Evolutionary conservation across 139 green algal species (phyloP), one percentile per base, ranked within the genome.

Genomic region (Parachlorella kessleri): DNA sequence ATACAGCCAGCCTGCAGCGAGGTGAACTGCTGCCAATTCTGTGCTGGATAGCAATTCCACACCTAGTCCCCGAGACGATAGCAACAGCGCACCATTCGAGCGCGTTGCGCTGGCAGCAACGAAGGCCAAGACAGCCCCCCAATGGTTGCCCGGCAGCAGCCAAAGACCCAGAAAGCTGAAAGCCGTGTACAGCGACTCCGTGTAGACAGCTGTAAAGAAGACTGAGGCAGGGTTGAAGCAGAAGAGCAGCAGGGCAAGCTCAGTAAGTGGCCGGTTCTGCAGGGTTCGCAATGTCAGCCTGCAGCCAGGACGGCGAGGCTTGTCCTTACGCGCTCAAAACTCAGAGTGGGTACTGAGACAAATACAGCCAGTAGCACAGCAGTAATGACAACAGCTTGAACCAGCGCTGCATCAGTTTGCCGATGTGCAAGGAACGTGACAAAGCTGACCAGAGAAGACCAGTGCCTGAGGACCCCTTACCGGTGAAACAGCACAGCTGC

Each of bases 191-290:
- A 94, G 53, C 8, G 84, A 81, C 79, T 98, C 95, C 1, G 94
- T 94, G 87, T 98, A 98, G 23, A 84, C 72, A 4, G 86, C 90
- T 3, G 91, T 90, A 64, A 94, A 88, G 89, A 98, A 98, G 1
- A 95, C 86, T 6, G 87, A 92, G 10, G 95, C 93, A 32, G 95
- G 94, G 65, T 90, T 94, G 33, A 92, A 70, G 48, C 87, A 85
- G 80, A 94, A 96, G 24, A 98, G 63, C 24, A 97, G 72, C 32
- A 85, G 74, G 18, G 95, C 85, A 1, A 82, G 30, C 2, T 73
- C 71, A 23, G 91, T 85, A 4, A 93, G 42, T 3, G 36, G 53
- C 5, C 70, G 39, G 69, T 94, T 75, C 0, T 79, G 30, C 33
- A 93, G 28, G 9, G 73, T 24, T 3, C 14, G 32, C 7, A 42